Evolutionary conservation across 257 asterid genomes (phyloP).

Genomic region (Lycium ferocissimum): DNA sequence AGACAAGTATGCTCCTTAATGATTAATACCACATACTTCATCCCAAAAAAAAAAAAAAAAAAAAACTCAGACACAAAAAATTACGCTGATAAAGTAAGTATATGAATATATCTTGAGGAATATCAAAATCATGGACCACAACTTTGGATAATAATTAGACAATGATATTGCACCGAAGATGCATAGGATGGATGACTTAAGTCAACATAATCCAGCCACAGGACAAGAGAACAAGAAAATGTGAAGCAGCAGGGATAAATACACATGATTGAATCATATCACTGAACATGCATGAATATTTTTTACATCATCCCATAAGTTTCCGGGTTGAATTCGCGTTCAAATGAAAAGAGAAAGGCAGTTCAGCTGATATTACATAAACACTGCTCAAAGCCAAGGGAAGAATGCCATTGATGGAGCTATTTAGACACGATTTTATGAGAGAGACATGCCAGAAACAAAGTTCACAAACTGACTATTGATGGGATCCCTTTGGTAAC

Average conservation of each 20-base stretch:
- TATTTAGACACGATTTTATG: conserved; percentile 8
- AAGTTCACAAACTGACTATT: neutral
- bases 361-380: neutral
- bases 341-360: neutral
- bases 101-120: neutral
- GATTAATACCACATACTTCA: too few relatives aligned
- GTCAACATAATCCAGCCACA: neutral
- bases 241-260: neutral
- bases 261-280: neutral
- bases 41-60: too few relatives aligned
- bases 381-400: neutral
- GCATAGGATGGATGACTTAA: conserved; percentile 15
- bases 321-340: neutral
- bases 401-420: neutral
- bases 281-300: neutral
- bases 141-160: neutral
- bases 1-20: conserved; percentile 35
- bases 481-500: neutral
- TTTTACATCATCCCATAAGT: neutral
- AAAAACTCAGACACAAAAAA: neutral
- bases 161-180: neutral
- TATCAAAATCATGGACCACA: neutral
- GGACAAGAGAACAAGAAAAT: conserved; percentile 20
- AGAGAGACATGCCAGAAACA: neutral
- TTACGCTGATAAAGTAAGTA: neutral